These are phyloP conservation scores for Acacia crassicarpa DNA, from an alignment of 306 rosid species.

Conservation along the genomic window DNA sequence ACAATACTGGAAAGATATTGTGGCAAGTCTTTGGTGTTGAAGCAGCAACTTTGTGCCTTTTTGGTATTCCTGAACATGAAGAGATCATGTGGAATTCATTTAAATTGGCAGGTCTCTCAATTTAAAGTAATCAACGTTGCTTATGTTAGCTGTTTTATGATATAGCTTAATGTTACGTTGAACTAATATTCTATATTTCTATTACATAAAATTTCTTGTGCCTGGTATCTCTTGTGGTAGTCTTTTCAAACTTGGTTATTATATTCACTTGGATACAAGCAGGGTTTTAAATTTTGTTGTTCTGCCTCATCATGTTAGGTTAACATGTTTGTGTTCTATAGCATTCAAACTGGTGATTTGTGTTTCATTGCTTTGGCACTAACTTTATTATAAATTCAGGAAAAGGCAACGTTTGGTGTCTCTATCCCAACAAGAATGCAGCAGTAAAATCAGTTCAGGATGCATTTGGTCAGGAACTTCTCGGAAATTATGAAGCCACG, in stretches of 20 bases:
- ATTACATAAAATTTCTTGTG: not conserved
- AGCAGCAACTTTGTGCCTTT: constrained; percentile 82
- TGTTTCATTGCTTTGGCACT: constrained; percentile 18
- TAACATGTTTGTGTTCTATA: not conserved
- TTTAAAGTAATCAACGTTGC: constrained; percentile 23
- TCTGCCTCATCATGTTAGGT: constrained; percentile 18
- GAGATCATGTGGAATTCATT: constrained; percentile 89
- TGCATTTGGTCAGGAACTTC: constrained; percentile 59
- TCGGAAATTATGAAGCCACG: constrained; percentile 34
- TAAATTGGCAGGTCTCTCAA: constrained; percentile 67
- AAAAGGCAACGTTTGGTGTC: constrained; percentile 79
- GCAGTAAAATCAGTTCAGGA: constrained; percentile 59
- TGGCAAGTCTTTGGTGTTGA: constrained; percentile 89
- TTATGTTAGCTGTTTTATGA: constrained; percentile 10
- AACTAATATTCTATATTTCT: not conserved
- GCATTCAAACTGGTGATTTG: constrained; percentile 17
- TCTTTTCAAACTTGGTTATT: constrained; percentile 19
- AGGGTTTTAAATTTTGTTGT: not conserved
- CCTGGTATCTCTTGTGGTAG: constrained; percentile 14
- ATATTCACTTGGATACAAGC: constrained; percentile 8
- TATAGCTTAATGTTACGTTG: constrained; percentile 8
- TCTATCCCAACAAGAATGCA: constrained; percentile 83
- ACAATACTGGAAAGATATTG: constrained; percentile 88
- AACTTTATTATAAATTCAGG: constrained; percentile 47
- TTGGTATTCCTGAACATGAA: constrained; percentile 82